Base-by-base conservation (phyloP, 116 monocot genomes). In the Cymodocea nodosa region DNA sequence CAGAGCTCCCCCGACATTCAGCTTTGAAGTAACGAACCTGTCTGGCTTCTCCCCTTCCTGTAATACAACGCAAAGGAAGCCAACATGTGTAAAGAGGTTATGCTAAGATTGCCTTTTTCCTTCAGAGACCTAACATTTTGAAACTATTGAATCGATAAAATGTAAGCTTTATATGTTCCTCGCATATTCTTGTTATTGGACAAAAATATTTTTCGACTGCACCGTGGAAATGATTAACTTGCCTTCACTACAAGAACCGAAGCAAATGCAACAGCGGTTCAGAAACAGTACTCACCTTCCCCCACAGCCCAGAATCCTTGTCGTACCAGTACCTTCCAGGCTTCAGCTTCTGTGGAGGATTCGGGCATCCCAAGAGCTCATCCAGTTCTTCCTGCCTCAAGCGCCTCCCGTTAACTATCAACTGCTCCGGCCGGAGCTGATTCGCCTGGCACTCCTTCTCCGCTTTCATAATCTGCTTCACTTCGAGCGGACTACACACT, bases 261-360 rank as follows among this genome's bases (percentile, higher is more conserved):
- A 65, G 5, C 2, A 15, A 6, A 15, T 19, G 48, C 44, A 65
- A 15, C 48, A 51, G 14, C 40, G 23, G 51, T 35, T 61, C 39
- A 53, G 35, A 65, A 72, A 17, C 36, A 17, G 23, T 56, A 24
- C 16, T 71, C 56, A 82, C 82, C 83, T 83, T 79, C 23, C 83
- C 83, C 83, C 83, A 83, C 9, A 79, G 70, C 3, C 83, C 83
- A 7, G 83, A 83, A 48, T 78, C 83, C 48, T 83, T 83, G 36
- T 83, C 83, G 17, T 83, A 83, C 83, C 83, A 83, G 49, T 76
- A 83, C 51, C 70, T 78, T 34, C 83, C 83, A 1, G 83, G 79
- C 63, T 60, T 73, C 70, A 83, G 35, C 65, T 66, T 75, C 69
- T 56, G 57, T 1, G 83, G 83, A 15, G 83, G 83, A n/a, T 62